A percentile compares a stretch with the other conserved stretches of the same genome.
These are phyloP conservation scores for Physcomitrellopsis africana DNA, from an alignment of 225 moss, liverwort and hornwort genomes.

Conservation along the genomic window DNA sequence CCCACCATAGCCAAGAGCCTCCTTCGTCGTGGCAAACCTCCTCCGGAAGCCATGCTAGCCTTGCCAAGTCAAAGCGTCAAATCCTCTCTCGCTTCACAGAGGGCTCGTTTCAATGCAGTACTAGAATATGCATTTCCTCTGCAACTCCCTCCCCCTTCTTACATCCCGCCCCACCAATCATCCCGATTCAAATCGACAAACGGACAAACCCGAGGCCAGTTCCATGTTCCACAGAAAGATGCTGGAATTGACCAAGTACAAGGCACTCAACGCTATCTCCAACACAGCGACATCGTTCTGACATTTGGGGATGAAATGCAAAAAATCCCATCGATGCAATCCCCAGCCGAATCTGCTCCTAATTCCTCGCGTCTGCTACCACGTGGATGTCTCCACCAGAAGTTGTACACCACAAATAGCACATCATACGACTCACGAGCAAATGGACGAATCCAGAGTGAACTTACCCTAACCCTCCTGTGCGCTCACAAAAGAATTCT, in stretches of 20 bases:
- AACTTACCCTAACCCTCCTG: neutral
- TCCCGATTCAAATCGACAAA: neutral
- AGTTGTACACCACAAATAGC: slow-evolving; percentile 1
- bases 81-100: neutral
- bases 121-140: neutral
- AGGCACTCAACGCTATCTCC: neutral
- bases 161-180: neutral
- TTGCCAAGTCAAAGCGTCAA: neutral
- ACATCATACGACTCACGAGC: neutral
- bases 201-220: slow-evolving; percentile 7
- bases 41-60: neutral
- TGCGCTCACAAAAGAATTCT: too few relatives aligned
- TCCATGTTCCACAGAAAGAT: slow-evolving; percentile 18
- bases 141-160: neutral
- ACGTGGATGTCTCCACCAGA: neutral
- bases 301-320: neutral
- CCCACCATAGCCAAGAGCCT: neutral
- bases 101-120: neutral
- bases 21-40: neutral
- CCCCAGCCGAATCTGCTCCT: neutral
- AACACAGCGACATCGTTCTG: neutral
- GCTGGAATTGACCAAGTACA: slow-evolving; percentile 24
- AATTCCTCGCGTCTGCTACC: neutral
- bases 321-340: neutral
- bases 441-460: neutral